These are phyloP conservation scores for Solanum microdontum DNA, from an alignment of 257 asterid species.

Conservation along the genomic window DNA sequence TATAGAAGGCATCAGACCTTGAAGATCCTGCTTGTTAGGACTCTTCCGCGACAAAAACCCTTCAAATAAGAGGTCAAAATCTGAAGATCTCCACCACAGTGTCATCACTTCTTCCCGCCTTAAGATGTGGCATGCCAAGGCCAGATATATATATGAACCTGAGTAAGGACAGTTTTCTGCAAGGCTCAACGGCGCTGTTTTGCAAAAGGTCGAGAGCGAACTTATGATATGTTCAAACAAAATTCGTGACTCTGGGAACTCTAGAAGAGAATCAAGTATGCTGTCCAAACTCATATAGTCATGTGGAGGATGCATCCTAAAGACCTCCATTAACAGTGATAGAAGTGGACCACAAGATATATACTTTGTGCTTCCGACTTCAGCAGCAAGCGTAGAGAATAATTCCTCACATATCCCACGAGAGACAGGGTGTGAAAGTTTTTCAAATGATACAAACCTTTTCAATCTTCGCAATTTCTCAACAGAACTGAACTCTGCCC, in stretches of 20 bases:
- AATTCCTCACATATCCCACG: constrained; percentile 60
- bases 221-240: constrained; percentile 49
- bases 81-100: constrained; percentile 73
- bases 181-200: constrained; percentile 58
- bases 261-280: constrained; percentile 65
- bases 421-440: constrained; percentile 57
- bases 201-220: constrained; percentile 77
- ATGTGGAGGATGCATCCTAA: constrained; percentile 68
- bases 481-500: constrained; percentile 48
- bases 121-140: constrained; percentile 74
- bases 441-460: constrained; percentile 70
- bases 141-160: constrained; percentile 80
- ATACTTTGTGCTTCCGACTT: constrained; percentile 45
- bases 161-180: constrained; percentile 73
- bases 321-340: constrained; percentile 62
- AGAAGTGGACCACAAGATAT: constrained; percentile 66
- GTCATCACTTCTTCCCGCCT: constrained; percentile 78
- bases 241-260: constrained; percentile 44
- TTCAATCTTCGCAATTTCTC: constrained; percentile 68
- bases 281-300: constrained; percentile 61
- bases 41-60: constrained; percentile 75
- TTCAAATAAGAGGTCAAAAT: constrained; percentile 72
- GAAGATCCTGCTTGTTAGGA: constrained; percentile 87
- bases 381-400: constrained; percentile 35
- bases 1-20: constrained; percentile 76